Conservation (phyloP, 1,284 basidiomycete genomes). For the Ustilago cynodontis region DNA sequence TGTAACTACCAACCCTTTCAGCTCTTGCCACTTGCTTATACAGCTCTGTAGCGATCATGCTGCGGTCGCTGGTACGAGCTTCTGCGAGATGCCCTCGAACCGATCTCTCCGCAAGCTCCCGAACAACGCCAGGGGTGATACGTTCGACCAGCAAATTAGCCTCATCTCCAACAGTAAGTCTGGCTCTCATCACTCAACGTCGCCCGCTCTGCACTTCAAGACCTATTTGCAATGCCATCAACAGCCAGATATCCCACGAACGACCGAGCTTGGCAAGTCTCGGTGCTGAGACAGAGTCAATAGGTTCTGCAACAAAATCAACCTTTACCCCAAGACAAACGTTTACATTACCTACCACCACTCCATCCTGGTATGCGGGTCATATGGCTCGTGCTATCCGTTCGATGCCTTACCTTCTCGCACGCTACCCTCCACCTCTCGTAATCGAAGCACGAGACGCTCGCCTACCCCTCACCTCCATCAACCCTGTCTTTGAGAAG, state of each 20-base stretch:
- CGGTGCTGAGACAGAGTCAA: too few species aligned
- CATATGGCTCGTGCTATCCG: conserved; percentile 78
- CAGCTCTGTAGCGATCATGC: conserved; percentile 6
- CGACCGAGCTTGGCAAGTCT: too few species aligned
- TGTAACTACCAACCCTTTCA: neutral
- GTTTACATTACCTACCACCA: conserved; percentile 71
- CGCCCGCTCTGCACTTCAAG: conserved; percentile 1
- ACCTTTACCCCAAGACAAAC: conserved; percentile 67
- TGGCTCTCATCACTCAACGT: neutral
- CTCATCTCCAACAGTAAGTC: neutral
- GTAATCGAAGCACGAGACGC: conserved; percentile 95
- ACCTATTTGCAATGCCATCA: neutral
- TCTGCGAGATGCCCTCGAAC: neutral
- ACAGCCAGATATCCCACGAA: too few species aligned
- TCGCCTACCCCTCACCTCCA: conserved; percentile 89
- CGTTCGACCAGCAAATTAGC: neutral
- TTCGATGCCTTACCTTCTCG: conserved; percentile 73
- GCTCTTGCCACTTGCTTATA: neutral
- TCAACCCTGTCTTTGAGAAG: conserved; percentile 79
- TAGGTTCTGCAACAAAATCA: neutral
- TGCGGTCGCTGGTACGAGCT: neutral
- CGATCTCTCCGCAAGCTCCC: neutral
- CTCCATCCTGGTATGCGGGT: conserved; percentile 96
- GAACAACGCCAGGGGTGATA: neutral
- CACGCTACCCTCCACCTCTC: conserved; percentile 80